Evolutionary conservation across 371 early-diverging fungal genomes (phyloP).

Genomic region (Blyttiomyces sp.): DNA sequence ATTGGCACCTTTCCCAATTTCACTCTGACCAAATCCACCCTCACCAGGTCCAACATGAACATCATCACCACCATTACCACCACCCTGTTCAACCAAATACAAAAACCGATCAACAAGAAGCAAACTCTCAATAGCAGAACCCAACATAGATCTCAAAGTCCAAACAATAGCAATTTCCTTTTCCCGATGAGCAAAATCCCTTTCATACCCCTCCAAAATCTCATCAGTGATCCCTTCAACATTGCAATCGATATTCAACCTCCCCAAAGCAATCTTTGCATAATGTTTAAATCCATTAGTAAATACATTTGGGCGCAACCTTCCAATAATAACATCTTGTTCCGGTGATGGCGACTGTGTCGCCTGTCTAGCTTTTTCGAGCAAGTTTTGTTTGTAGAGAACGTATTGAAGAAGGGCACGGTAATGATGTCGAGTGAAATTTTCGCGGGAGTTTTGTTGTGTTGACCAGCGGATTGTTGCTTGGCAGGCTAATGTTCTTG

Average conservation of each 20-base stretch:
- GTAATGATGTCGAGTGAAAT: constrained; percentile 67
- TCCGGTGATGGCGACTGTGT: not conserved
- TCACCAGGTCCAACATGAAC: not conserved
- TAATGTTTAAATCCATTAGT: constrained; percentile 45
- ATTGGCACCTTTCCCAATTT: too few relatives aligned
- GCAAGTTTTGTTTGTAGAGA: constrained; percentile 50
- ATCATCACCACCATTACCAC: not conserved
- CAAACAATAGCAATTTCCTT: constrained; percentile 71
- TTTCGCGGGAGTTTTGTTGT: constrained; percentile 9
- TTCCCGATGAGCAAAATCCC: constrained; percentile 29
- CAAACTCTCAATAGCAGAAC: constrained; percentile 72
- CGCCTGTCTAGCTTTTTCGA: not conserved
- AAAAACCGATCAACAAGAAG: constrained; percentile 73
- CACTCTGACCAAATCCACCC: too few relatives aligned
- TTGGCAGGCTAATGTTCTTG: constrained; percentile 73
- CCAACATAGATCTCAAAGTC: constrained; percentile 73
- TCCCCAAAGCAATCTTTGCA: constrained; percentile 47
- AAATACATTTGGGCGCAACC: constrained; percentile 26
- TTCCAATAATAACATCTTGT: constrained; percentile 26
- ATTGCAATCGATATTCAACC: constrained; percentile 40
- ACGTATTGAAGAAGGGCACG: constrained; percentile 67
- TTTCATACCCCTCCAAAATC: constrained; percentile 27
- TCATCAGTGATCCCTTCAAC: constrained; percentile 22
- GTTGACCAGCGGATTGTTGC: not conserved
- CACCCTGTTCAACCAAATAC: constrained; percentile 52